Evolutionary conservation across 169 alveolate species (phyloP), one percentile per base, ranked within the genome.

Genomic region (Plasmodium chabaudi): DNA sequence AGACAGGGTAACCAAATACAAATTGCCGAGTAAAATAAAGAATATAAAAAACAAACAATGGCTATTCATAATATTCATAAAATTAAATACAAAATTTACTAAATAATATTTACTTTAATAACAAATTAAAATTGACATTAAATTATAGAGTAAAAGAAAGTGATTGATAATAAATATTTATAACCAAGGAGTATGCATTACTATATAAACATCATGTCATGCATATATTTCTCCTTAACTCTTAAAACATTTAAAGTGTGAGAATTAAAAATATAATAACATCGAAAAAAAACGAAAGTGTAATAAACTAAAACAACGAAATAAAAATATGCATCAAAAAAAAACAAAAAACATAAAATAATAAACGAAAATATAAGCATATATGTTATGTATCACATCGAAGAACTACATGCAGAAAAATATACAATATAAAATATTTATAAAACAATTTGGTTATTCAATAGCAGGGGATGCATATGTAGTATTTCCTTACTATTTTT

Each of bases 201-300:
- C 5, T 34, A 34, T 34, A 34, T 34, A 34, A 34, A 34, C 4
- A 34, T 34, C 1, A 27, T 27, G 1, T 27, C 39, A 27, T 27
- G 5, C 5, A 34, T 34, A 34, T 34, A 34, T 34, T 64, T 39
- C 46, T 27, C 70, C 12, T 75, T 39, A 61, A 53, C 46, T 10
- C 63, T 64, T 75, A 59, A 75, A 75, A 75, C 49, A 69, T 25
- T 63, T 63, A 75, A 75, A 63, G 21, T 56, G 21, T 17, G 44
- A 56, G 46, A 75, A 75, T 75, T 75, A 49, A 75, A 61, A 64
- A 75, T 61, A 44, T 75, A 75, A 23, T 27, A 34, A 61, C 59
- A 75, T 61, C 61, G 39, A 75, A 74, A 15, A 47, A 75, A 25
- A 42, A 74, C 21, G 47, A 17, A 5, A 56, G 23, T 49, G 19